Conservation (phyloP, 176 grass and related monocot genomes). For the Musa acuminata region DNA sequence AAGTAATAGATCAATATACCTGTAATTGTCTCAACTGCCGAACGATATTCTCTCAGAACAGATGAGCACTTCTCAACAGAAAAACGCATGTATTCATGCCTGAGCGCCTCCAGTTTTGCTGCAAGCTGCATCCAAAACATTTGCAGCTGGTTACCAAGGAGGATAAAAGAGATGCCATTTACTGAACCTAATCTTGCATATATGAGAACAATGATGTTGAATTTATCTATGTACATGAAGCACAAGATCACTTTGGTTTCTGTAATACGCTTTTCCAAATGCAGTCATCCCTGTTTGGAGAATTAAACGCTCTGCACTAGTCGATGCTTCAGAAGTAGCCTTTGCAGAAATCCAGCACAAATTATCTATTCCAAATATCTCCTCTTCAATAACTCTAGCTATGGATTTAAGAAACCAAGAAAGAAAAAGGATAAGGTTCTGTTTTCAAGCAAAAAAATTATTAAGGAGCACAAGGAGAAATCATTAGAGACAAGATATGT, state of each 20-base stretch:
- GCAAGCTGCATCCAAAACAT: conserved; percentile 14
- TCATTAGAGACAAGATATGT: background rate
- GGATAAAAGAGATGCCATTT: background rate
- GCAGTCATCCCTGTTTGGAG: conserved; percentile 29
- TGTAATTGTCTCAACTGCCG: conserved; percentile 32
- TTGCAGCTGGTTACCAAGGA: background rate
- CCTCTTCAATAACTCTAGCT: conserved; percentile 37
- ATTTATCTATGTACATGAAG: conserved; percentile 12
- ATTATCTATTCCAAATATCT: conserved; percentile 33
- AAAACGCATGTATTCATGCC: conserved; percentile 28
- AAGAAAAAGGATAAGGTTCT: background rate
- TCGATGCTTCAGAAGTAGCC: conserved; percentile 18
- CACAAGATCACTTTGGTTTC: conserved; percentile 28
- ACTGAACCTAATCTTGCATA: background rate
- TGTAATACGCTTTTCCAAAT: conserved; percentile 29
- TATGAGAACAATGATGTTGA: background rate
- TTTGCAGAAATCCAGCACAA: conserved; percentile 33
- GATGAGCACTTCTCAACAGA: conserved; percentile 27
- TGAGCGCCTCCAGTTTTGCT: conserved; percentile 26
- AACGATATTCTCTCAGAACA: conserved; percentile 30
- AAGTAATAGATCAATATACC: conserved; percentile 9
- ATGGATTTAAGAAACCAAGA: conserved; percentile 2
- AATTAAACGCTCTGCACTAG: conserved; percentile 19
- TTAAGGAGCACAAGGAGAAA: background rate
- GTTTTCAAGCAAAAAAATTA: background rate